Percentiles rank a stretch among this genome's conserved stretches.
Evolutionary conservation across 805 yeast genomes (phyloP).

Genomic region (Tetrapisispora taiwanensis): DNA sequence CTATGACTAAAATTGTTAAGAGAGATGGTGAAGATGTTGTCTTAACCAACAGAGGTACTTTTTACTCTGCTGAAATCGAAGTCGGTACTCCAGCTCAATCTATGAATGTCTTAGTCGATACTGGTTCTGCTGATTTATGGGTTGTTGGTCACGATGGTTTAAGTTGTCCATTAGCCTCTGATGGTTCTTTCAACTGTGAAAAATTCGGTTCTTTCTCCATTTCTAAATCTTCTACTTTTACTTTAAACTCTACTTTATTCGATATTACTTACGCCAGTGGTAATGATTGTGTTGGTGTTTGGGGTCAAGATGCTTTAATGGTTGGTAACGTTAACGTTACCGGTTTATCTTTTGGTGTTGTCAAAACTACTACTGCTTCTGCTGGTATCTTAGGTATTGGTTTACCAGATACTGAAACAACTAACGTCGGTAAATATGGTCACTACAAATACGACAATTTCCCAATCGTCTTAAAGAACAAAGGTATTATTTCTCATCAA

Average conservation of each 20-base stretch:
- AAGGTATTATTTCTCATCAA: conserved; percentile 35
- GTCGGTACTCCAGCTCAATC: conserved; percentile 39
- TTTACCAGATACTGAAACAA: conserved; percentile 55
- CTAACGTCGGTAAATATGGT: conserved; percentile 32
- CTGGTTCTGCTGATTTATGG: conserved; percentile 44
- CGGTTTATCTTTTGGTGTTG: conserved; percentile 63
- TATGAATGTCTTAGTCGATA: conserved; percentile 36
- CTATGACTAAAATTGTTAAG: background rate
- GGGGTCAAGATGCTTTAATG: conserved; percentile 45
- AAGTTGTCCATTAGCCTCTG: background rate
- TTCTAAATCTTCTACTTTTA: conserved; percentile 27
- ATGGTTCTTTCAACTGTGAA: conserved; percentile 24
- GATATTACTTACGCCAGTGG: conserved; percentile 45
- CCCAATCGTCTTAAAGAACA: conserved; percentile 12
- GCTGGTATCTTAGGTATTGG: conserved; percentile 72
- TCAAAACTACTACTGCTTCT: conserved; percentile 50
- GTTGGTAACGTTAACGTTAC: conserved; percentile 43
- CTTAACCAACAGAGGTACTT: background rate
- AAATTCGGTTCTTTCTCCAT: conserved; percentile 33
- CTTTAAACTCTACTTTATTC: conserved; percentile 30
- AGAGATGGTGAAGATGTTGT: background rate
- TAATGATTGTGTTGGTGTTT: conserved; percentile 34
- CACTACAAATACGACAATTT: conserved; percentile 44
- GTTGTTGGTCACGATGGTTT: conserved; percentile 31
- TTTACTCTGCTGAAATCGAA: conserved; percentile 16